phyloP scores from a whole-genome alignment of 2,329 filamentous ascomycete species.

The Rugonectria rugulosa region DNA sequence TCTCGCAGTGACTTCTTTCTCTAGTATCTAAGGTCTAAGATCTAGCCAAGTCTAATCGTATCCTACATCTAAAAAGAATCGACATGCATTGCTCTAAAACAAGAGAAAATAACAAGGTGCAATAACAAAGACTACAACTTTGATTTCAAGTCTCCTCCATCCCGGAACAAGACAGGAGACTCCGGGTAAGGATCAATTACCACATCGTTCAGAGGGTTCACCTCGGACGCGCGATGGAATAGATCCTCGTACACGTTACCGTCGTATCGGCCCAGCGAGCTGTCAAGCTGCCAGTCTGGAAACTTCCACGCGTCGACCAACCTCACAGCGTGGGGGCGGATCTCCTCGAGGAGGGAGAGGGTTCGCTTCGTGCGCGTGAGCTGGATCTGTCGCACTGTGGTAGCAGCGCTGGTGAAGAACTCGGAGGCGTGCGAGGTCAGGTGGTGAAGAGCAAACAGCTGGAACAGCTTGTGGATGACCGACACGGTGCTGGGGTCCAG shows the following conservation, averaged over 20 bases:
- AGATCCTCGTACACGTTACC: slow-evolving; percentile 82
- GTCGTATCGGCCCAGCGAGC: slow-evolving; percentile 72
- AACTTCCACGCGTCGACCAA: slow-evolving; percentile 80
- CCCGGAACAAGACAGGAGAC: slow-evolving; percentile 39
- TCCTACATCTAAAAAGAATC: no score
- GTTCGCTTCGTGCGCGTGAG: slow-evolving; percentile 72
- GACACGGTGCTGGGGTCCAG: slow-evolving; percentile 65
- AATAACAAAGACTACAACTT: slow-evolving; percentile 30
- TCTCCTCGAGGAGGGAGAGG: slow-evolving; percentile 73
- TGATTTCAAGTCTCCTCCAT: slow-evolving; percentile 14
- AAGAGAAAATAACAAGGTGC: no score
- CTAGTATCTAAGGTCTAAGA: no score
- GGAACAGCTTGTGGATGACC: slow-evolving; percentile 76
- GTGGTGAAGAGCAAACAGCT: slow-evolving; percentile 75
- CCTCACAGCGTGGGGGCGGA: slow-evolving; percentile 75
- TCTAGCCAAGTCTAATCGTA: no score
- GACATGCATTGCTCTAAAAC: no score
- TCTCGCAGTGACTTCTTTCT: no score
- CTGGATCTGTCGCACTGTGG: slow-evolving; percentile 76
- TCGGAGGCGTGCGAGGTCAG: slow-evolving; percentile 74
- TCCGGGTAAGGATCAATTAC: slow-evolving; percentile 76
- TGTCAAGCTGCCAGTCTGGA: slow-evolving; percentile 80
- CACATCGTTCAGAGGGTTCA: slow-evolving; percentile 77
- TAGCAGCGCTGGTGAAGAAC: slow-evolving; percentile 74
- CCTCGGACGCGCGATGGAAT: slow-evolving; percentile 74